Base-by-base conservation (phyloP, 1,284 basidiomycete species). In the Microbotryum intermedium region DNA sequence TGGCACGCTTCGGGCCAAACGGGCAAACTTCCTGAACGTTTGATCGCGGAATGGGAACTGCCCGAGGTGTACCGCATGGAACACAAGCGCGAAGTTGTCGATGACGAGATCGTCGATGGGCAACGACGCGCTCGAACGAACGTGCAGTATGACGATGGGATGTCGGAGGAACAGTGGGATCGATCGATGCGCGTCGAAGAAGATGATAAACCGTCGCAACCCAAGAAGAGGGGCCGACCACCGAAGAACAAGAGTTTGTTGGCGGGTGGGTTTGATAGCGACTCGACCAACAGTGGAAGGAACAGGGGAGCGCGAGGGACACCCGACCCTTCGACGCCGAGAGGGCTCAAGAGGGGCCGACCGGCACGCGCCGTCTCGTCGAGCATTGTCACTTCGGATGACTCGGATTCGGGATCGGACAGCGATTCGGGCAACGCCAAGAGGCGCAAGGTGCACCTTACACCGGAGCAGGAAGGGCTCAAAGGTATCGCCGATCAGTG, bases 131-230 rank as follows among this genome's bases (percentile, higher is more conserved):
- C 84, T 60, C 82, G 89, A 67, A 87, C 83, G 58, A 82, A 87
- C 34, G 90, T 98, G 58, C 87, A 85, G 72, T 98, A 98, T 74
- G 93, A 89, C 65, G 94, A 97, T 73, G 93, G 92, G 21, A 79
- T 97, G 55, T 87, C 85, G 57, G 93, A 97, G 71, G 92, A 97
- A 72, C 87, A 94, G 70, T 97, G 89, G 87, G 83, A 88, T 43
- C 34, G 34, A 39, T 39, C 34, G 2, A 39, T 39, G 34, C 34
- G 34, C 34, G 34, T 39, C 34, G 67, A 68, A 10, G 65, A 66
- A 6, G 62, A 60, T 13, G 69, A 66, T 18, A 61, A 58, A 30
- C 7, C 39, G 20, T 50, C 51, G 29, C 57, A 58, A 42, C 58
- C 53, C 18, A 30, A 55, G 53, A 23, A 46, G 16, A 50, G 59